These are phyloP conservation scores for Colletotrichum aenigma DNA, from an alignment of 2,329 filamentous ascomycete species.

Conservation along the genomic window DNA sequence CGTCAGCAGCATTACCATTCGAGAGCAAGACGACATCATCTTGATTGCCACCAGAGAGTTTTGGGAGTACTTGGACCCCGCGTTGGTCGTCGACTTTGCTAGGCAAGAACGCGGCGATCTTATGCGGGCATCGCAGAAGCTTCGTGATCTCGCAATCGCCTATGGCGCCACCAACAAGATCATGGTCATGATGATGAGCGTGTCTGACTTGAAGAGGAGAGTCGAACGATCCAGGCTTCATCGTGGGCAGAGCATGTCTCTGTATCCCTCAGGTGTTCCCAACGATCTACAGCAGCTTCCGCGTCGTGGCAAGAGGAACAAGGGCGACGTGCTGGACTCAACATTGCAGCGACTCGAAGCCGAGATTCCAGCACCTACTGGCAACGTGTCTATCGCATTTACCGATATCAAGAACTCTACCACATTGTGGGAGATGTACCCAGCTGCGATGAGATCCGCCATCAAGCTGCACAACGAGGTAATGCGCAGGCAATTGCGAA, in stretches of 20 bases:
- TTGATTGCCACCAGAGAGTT: slow-evolving; percentile 89
- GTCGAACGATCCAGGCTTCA: slow-evolving; percentile 73
- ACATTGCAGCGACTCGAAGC: slow-evolving; percentile 85
- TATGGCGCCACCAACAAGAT: slow-evolving; percentile 94
- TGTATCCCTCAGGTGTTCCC: slow-evolving; percentile 76
- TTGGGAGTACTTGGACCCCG: slow-evolving; percentile 92
- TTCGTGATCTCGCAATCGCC: slow-evolving; percentile 92
- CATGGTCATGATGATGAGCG: slow-evolving; percentile 98
- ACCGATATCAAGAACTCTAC: slow-evolving; percentile 99
- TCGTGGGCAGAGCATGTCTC: slow-evolving; percentile 82
- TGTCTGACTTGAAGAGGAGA: slow-evolving; percentile 87
- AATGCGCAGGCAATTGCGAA: slow-evolving; percentile 89
- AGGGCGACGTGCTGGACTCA: slow-evolving; percentile 77
- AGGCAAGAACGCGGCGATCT: slow-evolving; percentile 85
- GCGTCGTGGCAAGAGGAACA: slow-evolving; percentile 68
- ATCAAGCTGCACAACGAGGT: slow-evolving; percentile 98
- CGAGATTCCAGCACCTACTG: slow-evolving; percentile 89
- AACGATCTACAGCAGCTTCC: slow-evolving; percentile 71
- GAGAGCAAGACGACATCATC: slow-evolving; percentile 92
- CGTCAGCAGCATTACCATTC: slow-evolving; percentile 77
- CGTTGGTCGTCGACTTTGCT: slow-evolving; percentile 90
- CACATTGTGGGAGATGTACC: slow-evolving; percentile 92
- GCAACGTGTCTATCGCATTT: slow-evolving; percentile 92
- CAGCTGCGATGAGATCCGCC: slow-evolving; percentile 92
- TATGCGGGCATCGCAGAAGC: slow-evolving; percentile 93